Conservation (phyloP, 768 basidiomycete species). For the Tricholoma hemisulphureum region DNA sequence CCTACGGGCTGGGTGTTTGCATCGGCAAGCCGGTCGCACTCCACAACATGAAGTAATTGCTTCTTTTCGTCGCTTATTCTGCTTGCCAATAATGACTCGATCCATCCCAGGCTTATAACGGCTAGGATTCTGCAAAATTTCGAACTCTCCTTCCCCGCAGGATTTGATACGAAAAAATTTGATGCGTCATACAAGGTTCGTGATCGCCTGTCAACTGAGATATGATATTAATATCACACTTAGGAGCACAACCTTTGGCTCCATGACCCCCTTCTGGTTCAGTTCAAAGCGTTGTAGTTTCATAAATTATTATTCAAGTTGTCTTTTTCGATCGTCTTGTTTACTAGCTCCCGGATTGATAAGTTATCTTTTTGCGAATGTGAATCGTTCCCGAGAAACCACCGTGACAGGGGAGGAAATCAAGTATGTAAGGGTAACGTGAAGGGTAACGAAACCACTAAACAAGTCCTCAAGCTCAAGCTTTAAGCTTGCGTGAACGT, state of each 20-base stretch:
- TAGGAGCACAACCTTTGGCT: conserved; percentile 25
- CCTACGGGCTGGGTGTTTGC: conserved; percentile 20
- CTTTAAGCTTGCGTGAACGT: no score
- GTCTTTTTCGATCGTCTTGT: no score
- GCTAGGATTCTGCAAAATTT: conserved; percentile 15
- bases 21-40: conserved; percentile 26
- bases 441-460: no score
- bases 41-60: conserved; percentile 25
- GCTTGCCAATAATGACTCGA: neutral
- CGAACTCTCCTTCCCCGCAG: conserved; percentile 11
- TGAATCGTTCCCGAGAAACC: no score
- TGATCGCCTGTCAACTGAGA: neutral
- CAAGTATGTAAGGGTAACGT: no score
- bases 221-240: neutral
- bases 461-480: no score
- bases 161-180: conserved; percentile 17
- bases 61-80: neutral
- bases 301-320: no score
- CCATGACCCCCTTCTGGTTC: conserved; percentile 17
- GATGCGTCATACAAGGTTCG: conserved; percentile 22
- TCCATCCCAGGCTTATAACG: conserved; percentile 11
- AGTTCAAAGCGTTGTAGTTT: conserved; percentile 7
- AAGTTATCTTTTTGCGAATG: no score
- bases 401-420: no score
- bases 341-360: no score